These are phyloP conservation scores for Agapanthus africanus DNA, from an alignment of 106 monocot species.

Conservation along the genomic window DNA sequence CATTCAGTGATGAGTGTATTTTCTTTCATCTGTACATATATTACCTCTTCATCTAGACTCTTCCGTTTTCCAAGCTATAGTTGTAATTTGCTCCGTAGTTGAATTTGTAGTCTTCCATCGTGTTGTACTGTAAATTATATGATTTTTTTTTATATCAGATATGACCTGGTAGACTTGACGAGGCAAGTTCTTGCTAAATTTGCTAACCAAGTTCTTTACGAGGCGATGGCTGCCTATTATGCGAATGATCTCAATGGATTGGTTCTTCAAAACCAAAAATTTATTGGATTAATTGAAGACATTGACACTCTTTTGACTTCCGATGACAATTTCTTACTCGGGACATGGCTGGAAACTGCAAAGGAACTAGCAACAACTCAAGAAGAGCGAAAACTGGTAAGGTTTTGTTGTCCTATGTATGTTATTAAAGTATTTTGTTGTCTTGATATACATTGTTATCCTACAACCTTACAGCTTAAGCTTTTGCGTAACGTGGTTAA, in stretches of 20 bases:
- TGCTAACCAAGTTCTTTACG: constrained; percentile 67
- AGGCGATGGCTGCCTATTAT: constrained; percentile 56
- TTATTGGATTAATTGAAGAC: constrained; percentile 61
- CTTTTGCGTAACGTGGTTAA: too few relatives aligned
- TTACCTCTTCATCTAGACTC: not conserved
- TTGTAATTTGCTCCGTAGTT: not conserved
- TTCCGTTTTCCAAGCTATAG: too few relatives aligned
- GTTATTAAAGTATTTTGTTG: too few relatives aligned
- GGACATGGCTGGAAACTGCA: constrained; percentile 84
- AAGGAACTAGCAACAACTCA: constrained; percentile 51
- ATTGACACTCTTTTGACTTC: constrained; percentile 73
- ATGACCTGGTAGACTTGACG: constrained; percentile 89
- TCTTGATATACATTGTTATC: too few relatives aligned
- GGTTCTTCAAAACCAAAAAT: constrained; percentile 44
- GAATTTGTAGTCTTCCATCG: not conserved
- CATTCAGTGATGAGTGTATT: not conserved
- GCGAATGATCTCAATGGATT: constrained; percentile 37
- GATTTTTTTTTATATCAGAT: constrained; percentile 34
- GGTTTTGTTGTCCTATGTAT: not conserved
- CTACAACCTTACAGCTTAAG: too few relatives aligned
- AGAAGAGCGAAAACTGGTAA: constrained; percentile 53
- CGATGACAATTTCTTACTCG: constrained; percentile 88
- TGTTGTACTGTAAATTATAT: not conserved
- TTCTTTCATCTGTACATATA: not conserved
- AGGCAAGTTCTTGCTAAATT: constrained; percentile 83